A percentile compares a stretch with the other conserved stretches of the same genome.
Evolutionary conservation across 345 rosid species (phyloP).

Genomic region (Corymbia maculata): DNA sequence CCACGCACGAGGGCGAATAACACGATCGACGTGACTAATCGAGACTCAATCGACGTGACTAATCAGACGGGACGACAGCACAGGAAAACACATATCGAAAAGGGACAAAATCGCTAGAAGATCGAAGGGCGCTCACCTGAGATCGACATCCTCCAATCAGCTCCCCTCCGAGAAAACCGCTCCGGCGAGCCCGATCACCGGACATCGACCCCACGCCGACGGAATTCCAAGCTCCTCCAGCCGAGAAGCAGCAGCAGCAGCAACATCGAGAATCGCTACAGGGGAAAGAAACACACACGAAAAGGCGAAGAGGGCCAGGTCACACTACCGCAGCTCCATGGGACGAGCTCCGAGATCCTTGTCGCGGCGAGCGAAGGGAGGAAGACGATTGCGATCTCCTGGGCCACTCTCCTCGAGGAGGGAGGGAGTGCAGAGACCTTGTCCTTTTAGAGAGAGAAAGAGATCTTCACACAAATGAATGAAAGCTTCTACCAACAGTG

Average conservation of each 20-base stretch:
- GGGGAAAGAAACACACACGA: not conserved
- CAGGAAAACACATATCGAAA: not conserved
- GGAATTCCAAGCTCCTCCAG: not conserved
- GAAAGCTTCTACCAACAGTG: constrained; percentile 73
- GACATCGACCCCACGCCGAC: not conserved
- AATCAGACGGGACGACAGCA: not conserved
- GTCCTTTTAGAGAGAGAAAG: constrained; percentile 15
- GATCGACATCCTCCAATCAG: not conserved
- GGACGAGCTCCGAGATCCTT: not conserved
- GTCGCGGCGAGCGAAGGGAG: constrained; percentile 16
- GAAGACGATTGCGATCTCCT: not conserved
- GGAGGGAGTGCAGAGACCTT: constrained; percentile 13
- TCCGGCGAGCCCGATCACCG: not conserved
- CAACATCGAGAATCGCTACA: not conserved
- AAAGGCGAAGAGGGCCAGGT: not conserved
- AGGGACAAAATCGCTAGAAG: not conserved
- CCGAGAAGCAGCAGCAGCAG: not conserved
- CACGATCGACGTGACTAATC: not conserved
- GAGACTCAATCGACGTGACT: not conserved
- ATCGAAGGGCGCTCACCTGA: not conserved
- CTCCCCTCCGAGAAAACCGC: not conserved
- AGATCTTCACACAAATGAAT: constrained; percentile 64
- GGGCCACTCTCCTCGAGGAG: constrained; percentile 4
- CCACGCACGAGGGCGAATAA: not conserved
- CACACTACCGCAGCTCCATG: not conserved